Base-by-base conservation (phyloP, 148 eudicot genomes). In the Rhododendron molle region DNA sequence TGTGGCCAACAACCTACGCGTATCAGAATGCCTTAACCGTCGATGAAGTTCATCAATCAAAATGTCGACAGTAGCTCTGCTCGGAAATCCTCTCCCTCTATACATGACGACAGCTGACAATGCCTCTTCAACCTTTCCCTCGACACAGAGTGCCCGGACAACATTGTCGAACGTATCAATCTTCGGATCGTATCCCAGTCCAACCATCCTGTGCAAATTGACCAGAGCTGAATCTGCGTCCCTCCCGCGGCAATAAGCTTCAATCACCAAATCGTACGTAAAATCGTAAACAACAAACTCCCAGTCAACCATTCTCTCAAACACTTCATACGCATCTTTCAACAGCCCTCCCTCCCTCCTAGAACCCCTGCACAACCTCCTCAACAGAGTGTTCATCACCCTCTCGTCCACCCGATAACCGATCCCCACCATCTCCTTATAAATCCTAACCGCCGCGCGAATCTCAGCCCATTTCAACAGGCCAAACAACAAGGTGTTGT, bases 401-500 rank as follows among this genome's bases (percentile, higher is more conserved):
- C 97, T 92, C 89, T 92, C 96, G 69, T 96, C 98, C 36, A 92
- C 93, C 74, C 76, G 89, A 56, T 91, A 93, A 54, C 94, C 95
- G 10, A 80, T 38, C 26, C 84, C 85, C 26, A 88, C 85, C 98
- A 94, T 94, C 84, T 94, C 92, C 65, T 85, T 83, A 76, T 94
- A 95, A 71, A 93, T 88, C 89, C 85, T 32, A 76, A 91, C 85
- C 34, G 96, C 94, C 0, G 93, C 88, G 36, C 26, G 76, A 26
- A 86, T 74, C 72, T 93, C 77, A 6, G 93, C 91, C 99, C 99
- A 94, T 58, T 95, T 94, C 86, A 96, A 81, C 88, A 96, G 85
- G 69, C 99, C 98, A 86, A 94, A 97, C 80, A 96, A 87, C 85
- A 96, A 90, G 47, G 98, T 93, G 86, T 91, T 93, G 60, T 96